Evolutionary conservation across 1,284 basidiomycete genomes (phyloP), one percentile per base, ranked within the genome.

Genomic region (Trichosporon ovoides): DNA sequence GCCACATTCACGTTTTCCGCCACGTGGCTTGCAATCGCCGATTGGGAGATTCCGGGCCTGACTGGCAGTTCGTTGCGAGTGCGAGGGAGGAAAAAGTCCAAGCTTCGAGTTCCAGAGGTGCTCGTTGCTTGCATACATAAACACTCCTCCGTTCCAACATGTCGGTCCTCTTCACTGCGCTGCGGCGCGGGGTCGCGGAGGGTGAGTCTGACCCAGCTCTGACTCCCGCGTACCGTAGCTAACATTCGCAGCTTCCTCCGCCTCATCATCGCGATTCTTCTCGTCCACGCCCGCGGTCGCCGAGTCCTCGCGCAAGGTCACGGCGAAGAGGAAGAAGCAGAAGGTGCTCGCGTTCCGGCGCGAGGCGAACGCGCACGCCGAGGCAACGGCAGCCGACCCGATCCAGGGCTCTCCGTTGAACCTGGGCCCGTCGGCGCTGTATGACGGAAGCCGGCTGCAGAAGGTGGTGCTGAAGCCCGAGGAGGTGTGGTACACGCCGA

Each of bases 221-320:
- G n/a, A n/a, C n/a, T n/a, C n/a, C n/a, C n/a, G n/a, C n/a, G 12
- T 4, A 18, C 4, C 7, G 16, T n/a, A 2, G 43, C 43, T 46
- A 9, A 46, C 14, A 7, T 9, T 37, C 24, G 22, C 43, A 48
- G 43, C 43, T 3, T 46, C 14, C 71, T 65, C 2, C 73, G 62
- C 24, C 78, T 60, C 6, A 90, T 91, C 6, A 90, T 91, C 69
- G 24, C 43, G 48, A 19, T 48, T 56, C 14, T 49, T 51, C 48
- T 50, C 55, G 14, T 35, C 37, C 13, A 49, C 57, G 20, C 46
- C 53, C 7, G 56, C 38, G 22, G 38, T 52, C 14, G 24, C 38
- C 46, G 60, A 59, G 57, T 62, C 60, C 7, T 18, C 34, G 28
- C 52, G 46, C 38, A 58, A 52, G 49, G 54, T 55, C 38, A 53